phyloP scores from a whole-genome alignment of 2,329 filamentous ascomycete species.

The Colletotrichum siamense region DNA sequence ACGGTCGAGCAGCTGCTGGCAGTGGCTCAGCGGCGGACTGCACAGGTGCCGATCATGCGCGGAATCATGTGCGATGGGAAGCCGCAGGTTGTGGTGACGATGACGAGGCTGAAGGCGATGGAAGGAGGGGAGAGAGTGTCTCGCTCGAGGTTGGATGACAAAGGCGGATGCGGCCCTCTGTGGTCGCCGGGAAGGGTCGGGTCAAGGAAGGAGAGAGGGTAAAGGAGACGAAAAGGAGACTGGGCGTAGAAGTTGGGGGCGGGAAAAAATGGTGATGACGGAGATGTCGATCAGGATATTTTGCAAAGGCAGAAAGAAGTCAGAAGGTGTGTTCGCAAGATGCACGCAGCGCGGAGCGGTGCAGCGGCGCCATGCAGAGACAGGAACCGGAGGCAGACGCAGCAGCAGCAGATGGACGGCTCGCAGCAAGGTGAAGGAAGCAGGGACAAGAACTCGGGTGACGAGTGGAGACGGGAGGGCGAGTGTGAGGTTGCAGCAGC shows the following conservation, averaged over 20 bases:
- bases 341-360: conserved; percentile 7
- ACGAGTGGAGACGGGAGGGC: background rate
- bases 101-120: background rate
- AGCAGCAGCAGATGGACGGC: background rate
- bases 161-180: background rate
- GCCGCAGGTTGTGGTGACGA: background rate
- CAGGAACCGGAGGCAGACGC: background rate
- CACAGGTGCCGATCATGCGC: conserved; percentile 6
- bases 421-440: background rate
- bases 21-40: conserved; percentile 18
- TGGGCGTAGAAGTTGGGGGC: background rate
- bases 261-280: background rate
- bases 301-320: background rate
- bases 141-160: background rate
- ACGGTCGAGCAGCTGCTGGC: conserved; percentile 4
- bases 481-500: background rate
- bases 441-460: background rate
- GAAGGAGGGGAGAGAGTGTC: background rate
- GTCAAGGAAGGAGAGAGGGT: background rate
- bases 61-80: conserved; percentile 3
- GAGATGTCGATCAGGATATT: background rate
- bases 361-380: conserved; percentile 12
- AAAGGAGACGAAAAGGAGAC: background rate
- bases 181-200: background rate
- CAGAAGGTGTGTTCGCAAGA: background rate